Base-by-base conservation (phyloP, 1,284 basidiomycete genomes). In the Ceraceosorus guamensis region DNA sequence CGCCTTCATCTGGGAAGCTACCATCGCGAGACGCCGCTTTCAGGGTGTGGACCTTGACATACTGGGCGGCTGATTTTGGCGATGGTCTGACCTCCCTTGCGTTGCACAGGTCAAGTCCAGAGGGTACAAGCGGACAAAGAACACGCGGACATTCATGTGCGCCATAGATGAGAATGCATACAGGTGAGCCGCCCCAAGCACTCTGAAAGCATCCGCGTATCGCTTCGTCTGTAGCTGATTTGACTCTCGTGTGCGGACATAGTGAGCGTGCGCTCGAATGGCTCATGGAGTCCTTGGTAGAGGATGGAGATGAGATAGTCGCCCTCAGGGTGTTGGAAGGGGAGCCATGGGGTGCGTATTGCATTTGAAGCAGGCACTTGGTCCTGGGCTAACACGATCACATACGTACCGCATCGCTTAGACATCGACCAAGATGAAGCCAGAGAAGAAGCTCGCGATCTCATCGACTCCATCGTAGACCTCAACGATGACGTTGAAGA, bases 251-350 rank as follows among this genome's bases (percentile, higher is more conserved):
- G 24, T 24, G 24, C 24, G 24, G 24, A 3, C 24, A 24, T 24
- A 57, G 66, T 30, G 70, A 74, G 49, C 63, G 63, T 3, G 71
- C 73, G 24, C 63, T 73, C 11, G 71, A 71, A 44, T 73, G 71
- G 73, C 61, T 85, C 44, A 82, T 96, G 62, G 88, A 91, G 69
- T 82, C 83, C 50, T 81, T 96, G 7, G 85, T 87, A 7, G 89
- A 93, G 77, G 91, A 96, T 64, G 89, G 89, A 4, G 93, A 97
- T 75, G 93, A 97, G 77, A 80, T 97, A 32, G 86, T 98, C 54
- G 88, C 96, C 4, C 87, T 90, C 57, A 81, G 92, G 44, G 91
- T 95, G 1, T 84, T 93, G 18, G 91, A 93, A 64, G 82, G 86
- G 56, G 89, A 91, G 50, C 87, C 87, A 30, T 77, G 77, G 39